phyloP scores from a whole-genome alignment of 1,284 basidiomycete species.

The Fomitopsis betulina region DNA sequence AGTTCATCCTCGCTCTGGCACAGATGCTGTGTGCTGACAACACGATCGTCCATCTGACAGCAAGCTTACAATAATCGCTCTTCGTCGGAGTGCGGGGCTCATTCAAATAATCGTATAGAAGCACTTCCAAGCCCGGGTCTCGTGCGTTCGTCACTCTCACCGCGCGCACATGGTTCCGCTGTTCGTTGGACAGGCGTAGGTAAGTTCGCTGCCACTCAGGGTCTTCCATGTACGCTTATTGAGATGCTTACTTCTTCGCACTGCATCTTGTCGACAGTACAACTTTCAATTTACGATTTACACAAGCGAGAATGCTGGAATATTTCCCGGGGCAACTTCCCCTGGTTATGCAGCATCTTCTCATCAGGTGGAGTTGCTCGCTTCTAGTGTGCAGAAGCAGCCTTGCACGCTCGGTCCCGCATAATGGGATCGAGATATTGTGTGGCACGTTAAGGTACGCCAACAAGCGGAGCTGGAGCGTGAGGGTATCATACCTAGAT shows the following conservation, averaged over 20 bases:
- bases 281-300: not conserved
- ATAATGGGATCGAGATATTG: not conserved
- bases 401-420: not conserved
- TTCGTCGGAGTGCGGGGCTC: not conserved
- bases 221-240: not conserved
- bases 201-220: constrained; percentile 1
- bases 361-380: not conserved
- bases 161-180: not conserved
- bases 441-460: not conserved
- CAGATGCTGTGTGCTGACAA: not conserved
- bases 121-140: not conserved
- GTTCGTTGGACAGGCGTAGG: constrained; percentile 3
- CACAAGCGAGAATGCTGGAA: not conserved
- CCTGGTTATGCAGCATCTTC: not conserved
- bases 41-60: not conserved
- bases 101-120: not conserved
- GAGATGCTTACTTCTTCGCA: not conserved
- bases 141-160: constrained; percentile 1
- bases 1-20: not conserved
- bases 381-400: not conserved
- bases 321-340: not conserved
- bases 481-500: not conserved
- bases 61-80: not conserved
- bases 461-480: not conserved
- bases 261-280: not conserved